phyloP scores from a whole-genome alignment of 2,329 filamentous ascomycete species.

The Didymella glomerata region DNA sequence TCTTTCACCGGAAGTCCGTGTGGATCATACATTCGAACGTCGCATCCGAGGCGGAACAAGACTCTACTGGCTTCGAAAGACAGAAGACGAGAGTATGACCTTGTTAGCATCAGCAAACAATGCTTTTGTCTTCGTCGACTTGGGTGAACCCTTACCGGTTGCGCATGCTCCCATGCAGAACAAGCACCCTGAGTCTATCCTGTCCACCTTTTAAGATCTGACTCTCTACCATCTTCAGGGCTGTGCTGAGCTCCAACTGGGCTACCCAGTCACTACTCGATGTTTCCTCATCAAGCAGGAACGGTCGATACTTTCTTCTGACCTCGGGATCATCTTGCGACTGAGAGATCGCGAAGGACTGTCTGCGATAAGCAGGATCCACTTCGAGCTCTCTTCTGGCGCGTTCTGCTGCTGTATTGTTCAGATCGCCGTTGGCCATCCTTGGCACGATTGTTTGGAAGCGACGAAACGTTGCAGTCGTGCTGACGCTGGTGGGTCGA shows the following conservation, averaged over 20 bases:
- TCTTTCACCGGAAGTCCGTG: conserved; percentile 69
- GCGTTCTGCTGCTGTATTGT: conserved; percentile 37
- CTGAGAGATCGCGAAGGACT: conserved; percentile 55
- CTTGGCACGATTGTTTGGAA: conserved; percentile 3
- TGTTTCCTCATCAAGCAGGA: conserved; percentile 56
- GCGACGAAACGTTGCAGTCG: conserved; percentile 7
- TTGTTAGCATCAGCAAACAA: conserved; percentile 29
- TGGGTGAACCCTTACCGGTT: conserved; percentile 47
- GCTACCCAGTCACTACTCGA: conserved; percentile 63
- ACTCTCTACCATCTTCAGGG: conserved; percentile 60
- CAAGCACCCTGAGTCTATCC: conserved; percentile 63
- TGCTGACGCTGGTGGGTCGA: conserved; percentile 1
- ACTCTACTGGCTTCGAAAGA: conserved; percentile 68
- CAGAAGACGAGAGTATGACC: conserved; percentile 68
- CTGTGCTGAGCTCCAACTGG: conserved; percentile 64
- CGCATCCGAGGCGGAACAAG: conserved; percentile 70
- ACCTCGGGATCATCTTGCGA: conserved; percentile 58
- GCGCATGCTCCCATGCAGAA: conserved; percentile 68
- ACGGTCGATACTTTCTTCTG: conserved; percentile 65
- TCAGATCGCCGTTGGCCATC: conserved; percentile 35
- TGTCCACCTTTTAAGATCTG: conserved; percentile 52
- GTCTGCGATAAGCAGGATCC: conserved; percentile 25
- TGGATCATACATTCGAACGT: conserved; percentile 70
- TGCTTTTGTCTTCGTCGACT: too few species aligned
- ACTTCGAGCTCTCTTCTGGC: conserved; percentile 20